Evolutionary conservation across 2,329 filamentous ascomycete species (phyloP), one percentile per base, ranked within the genome.

Genomic region (Xylogone sp.): DNA sequence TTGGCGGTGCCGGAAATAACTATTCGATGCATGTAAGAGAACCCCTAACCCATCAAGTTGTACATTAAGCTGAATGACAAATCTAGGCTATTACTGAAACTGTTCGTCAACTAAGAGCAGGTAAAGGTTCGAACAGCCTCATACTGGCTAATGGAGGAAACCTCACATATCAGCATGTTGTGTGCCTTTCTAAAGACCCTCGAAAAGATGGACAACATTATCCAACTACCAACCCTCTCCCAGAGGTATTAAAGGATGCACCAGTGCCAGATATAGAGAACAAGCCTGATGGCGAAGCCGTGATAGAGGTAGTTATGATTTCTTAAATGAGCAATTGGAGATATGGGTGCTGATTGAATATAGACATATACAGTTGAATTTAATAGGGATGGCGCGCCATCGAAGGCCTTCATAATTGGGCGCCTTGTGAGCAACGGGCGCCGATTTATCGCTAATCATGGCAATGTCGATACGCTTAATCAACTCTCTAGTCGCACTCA

Each of bases 1-100:
- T 88, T 53, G 84, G 85, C 0, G 85, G 84, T 0, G 84, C 85
- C 5, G 84, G 84, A 0, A 88, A 88, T 56, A 87, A 87, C 50
- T 88, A 88, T 53, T 84, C 81, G 0, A 82, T 87, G 76, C 84
- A 88, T 68, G 82, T 78, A 65, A 61, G 69, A 66, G 31, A 5
- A n/a, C n/a, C n/a, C 42, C 6, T 12, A 29, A 9, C 19, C 12
- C 42, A 5, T 27, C 10, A 6, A 16, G 22, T 12, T 13, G 16
- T 49, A 12, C 12, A 16, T 39, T 5, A 39, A 39, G 13, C 34
- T 39, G n/a, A 22, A 34, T 55, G 29, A 50, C 21, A 8, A 18
- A 21, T 24, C 0, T 7, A 71, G 71, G 78, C 70, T 12, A 73
- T 83, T 22, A 78, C 75, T 9, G 78, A 78, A 60, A 81, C 84